A percentile compares a stretch with the other conserved stretches of the same genome.
phyloP scores from a whole-genome alignment of 1,284 basidiomycete species.

The Spongiforma sp. region DNA sequence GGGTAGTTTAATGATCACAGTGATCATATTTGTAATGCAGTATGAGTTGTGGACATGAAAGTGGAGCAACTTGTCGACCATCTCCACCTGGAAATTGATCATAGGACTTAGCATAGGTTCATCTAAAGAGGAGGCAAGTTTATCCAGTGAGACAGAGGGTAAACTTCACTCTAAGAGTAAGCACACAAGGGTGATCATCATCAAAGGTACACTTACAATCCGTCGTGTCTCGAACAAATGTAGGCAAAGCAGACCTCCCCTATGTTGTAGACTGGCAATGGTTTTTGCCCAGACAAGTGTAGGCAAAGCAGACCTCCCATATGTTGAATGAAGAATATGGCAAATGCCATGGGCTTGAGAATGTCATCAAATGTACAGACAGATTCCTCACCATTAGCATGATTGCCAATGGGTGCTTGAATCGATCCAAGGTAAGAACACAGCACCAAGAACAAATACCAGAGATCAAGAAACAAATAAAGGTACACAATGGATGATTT shows the following conservation, averaged over 20 bases:
- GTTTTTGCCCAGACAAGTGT: background rate
- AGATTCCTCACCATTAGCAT: background rate
- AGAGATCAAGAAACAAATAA: background rate
- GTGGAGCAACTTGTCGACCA: too few species aligned
- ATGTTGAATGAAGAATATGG: background rate
- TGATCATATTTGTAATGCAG: too few species aligned
- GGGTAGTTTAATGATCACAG: too few species aligned
- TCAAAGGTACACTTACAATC: background rate
- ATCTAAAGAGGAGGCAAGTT: too few species aligned
- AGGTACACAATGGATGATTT: background rate
- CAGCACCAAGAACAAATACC: background rate
- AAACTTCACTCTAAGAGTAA: too few species aligned
- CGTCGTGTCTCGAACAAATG: background rate
- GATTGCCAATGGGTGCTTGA: background rate
- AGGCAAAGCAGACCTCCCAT: background rate
- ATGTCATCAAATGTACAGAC: background rate
- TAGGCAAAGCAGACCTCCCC: background rate
- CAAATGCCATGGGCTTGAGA: background rate
- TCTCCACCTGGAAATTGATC: too few species aligned
- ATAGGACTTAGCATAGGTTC: too few species aligned
- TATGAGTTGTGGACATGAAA: too few species aligned
- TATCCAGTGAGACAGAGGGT: too few species aligned
- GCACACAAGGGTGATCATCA: too few species aligned
- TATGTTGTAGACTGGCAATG: background rate
- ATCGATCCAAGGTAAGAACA: background rate